Evolutionary conservation across 2,329 filamentous ascomycete genomes (phyloP).

Genomic region (Fusarium nisikadoi): DNA sequence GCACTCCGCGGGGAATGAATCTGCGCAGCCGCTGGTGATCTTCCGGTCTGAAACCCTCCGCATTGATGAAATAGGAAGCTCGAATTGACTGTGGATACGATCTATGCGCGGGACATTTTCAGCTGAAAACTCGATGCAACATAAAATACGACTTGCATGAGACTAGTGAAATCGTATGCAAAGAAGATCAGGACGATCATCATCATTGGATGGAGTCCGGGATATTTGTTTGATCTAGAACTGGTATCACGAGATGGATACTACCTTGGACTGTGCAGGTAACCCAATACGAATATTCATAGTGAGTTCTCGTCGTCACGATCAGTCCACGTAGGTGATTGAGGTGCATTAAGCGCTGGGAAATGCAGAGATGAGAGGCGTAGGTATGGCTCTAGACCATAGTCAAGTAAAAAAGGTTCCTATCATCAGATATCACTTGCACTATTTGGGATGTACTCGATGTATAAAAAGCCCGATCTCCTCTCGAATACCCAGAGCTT

Average conservation of each 20-base stretch:
- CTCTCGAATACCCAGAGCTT: neutral
- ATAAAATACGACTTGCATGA: neutral
- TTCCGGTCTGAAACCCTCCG: neutral
- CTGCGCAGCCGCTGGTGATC: neutral
- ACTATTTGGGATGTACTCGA: rapidly evolving
- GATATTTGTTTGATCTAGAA: neutral
- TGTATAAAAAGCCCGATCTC: neutral
- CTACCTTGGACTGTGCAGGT: neutral
- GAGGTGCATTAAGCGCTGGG: neutral
- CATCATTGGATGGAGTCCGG: neutral
- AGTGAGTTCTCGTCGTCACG: neutral
- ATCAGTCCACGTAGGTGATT: neutral
- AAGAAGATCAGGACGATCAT: neutral
- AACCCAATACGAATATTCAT: neutral
- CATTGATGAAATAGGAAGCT: neutral
- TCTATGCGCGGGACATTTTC: neutral
- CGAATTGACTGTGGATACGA: neutral
- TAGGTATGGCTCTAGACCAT: neutral
- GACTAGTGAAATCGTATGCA: neutral
- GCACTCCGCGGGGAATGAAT: neutral
- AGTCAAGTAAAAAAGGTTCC: neutral
- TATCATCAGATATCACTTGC: no score
- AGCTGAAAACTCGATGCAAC: constrained; percentile 8
- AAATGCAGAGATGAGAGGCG: neutral
- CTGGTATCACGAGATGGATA: neutral